Base-by-base conservation (phyloP, 176 grass and related monocot species). In the Chloris gayana region DNA sequence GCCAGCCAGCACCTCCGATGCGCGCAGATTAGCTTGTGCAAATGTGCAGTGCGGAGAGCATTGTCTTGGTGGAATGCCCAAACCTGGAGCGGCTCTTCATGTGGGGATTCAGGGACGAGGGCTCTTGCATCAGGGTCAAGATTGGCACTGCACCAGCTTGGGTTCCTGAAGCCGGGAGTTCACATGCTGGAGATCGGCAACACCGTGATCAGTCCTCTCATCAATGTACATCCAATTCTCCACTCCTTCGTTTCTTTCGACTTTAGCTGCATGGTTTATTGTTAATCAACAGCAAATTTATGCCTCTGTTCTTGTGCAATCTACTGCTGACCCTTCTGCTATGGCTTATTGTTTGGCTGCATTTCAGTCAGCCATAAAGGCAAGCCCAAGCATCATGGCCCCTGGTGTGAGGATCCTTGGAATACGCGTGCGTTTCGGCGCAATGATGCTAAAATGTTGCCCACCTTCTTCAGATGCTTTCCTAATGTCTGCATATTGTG, bases 71-170 rank as follows among this genome's bases (percentile, higher is more conserved):
- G 38, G 30, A 62, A 26, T 14, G 35, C 54, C 38, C 38, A 9
- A 18, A 19, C 8, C 38, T 81, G 14, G 34, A 84, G 22, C 73
- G 82, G 22, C 65, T 84, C 65, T 14, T 70, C 35, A 8, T 80
- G 0, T 33, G 24, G 45, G 30, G 1, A 0, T 34, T 14, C 2
- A 9, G 5, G 12, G 13, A 69, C 17, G 46, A 49, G 12, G 69
- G 58, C 31, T 73, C 42, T 31, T 73, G 41, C 14, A 26, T 5
- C 54, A 34, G 35, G 80, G 56, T 41, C 29, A 82, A 27, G 0
- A n/a, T n/a, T n/a, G n/a, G n/a, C n/a, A n/a, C 56, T 82, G 41
- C 41, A 15, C 13, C 14, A 45, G 7, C 46, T 82, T n/a, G n/a
- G 51, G n/a, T 24, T 14, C 12, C 1, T 71, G 42, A 1, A 49